Percentiles rank a stretch among this genome's conserved stretches.
Evolutionary conservation across 2,329 filamentous ascomycete genomes (phyloP).

Genomic region (Botrytis tulipae): DNA sequence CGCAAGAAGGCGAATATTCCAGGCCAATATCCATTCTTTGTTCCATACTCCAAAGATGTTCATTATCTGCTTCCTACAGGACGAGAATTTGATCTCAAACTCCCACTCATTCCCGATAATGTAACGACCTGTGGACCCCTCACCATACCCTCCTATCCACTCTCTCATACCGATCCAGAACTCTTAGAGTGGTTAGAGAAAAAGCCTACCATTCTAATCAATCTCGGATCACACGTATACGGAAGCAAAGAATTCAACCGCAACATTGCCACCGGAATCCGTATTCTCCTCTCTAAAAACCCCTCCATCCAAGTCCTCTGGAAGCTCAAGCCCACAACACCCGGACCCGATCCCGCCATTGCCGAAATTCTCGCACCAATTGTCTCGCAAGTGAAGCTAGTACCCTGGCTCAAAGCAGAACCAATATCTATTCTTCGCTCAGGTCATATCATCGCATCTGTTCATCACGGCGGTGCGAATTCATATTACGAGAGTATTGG

Average conservation of each 20-base stretch:
- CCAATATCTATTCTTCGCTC: slow-evolving; percentile 41
- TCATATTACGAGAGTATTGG: slow-evolving; percentile 45
- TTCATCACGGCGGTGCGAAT: slow-evolving; percentile 45
- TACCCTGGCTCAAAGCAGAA: slow-evolving; percentile 44
- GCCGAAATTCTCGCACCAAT: slow-evolving; percentile 1
- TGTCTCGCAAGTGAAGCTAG: slow-evolving; percentile 40
- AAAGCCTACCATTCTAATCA: slow-evolving; percentile 48
- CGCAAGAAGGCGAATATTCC: slow-evolving; percentile 34
- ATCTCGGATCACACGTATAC: slow-evolving; percentile 44
- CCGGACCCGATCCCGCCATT: slow-evolving; percentile 21
- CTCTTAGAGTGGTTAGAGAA: slow-evolving; percentile 45
- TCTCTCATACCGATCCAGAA: slow-evolving; percentile 43
- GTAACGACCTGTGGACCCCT: slow-evolving; percentile 50
- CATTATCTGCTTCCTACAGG: slow-evolving; percentile 29
- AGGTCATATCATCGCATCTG: slow-evolving; percentile 39
- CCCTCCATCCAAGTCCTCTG: slow-evolving; percentile 39
- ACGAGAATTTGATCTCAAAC: slow-evolving; percentile 38
- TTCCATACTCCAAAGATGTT: slow-evolving; percentile 37
- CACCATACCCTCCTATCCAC: slow-evolving; percentile 38
- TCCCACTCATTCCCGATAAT: slow-evolving; percentile 45
- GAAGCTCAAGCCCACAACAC: slow-evolving; percentile 37
- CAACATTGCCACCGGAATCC: slow-evolving; percentile 43
- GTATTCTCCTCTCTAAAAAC: slow-evolving; percentile 39
- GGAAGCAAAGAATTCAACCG: slow-evolving; percentile 36
- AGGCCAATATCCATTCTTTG: slow-evolving; percentile 32